A percentile compares a stretch with the other conserved stretches of the same genome.
Evolutionary conservation across 345 rosid genomes (phyloP).

Genomic region (Populus ilicifolia): DNA sequence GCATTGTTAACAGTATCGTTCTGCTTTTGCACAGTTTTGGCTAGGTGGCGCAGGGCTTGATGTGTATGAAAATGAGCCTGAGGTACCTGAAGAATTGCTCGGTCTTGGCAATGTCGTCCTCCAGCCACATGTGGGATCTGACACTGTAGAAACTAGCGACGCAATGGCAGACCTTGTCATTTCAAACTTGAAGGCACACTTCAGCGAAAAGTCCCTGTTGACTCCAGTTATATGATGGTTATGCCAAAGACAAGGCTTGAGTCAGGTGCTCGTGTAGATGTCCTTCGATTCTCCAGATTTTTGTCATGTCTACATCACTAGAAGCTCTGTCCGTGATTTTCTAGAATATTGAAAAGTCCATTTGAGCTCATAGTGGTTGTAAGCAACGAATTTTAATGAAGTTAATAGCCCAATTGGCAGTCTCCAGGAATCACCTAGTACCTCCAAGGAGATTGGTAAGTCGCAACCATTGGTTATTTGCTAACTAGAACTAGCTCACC

Average conservation of each 20-base stretch:
- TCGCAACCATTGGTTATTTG: not conserved
- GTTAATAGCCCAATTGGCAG: no score
- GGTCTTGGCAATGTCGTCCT: conserved; percentile 51
- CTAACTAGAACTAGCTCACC: not conserved
- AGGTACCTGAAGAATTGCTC: conserved; percentile 47
- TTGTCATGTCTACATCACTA: not conserved
- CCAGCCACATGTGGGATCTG: conserved; percentile 58
- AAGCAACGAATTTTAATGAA: not conserved
- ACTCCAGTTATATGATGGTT: conserved; percentile 20
- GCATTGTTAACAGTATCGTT: no score
- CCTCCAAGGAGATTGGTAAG: no score
- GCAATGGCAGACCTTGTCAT: conserved; percentile 32
- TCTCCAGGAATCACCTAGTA: no score
- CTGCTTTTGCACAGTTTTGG: not conserved
- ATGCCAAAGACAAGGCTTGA: not conserved
- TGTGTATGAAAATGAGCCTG: conserved; percentile 55
- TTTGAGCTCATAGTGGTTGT: not conserved
- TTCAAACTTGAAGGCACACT: conserved; percentile 24
- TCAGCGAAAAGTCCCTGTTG: conserved; percentile 14
- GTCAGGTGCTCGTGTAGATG: not conserved
- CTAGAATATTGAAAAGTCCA: not conserved
- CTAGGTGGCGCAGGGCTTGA: conserved; percentile 61
- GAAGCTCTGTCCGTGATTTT: not conserved
- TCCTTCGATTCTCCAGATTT: not conserved
- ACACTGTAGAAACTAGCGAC: conserved; percentile 21